These are phyloP conservation scores for Penicillium turbatum DNA, from an alignment of 495 filamentous ascomycete species.

Conservation along the genomic window DNA sequence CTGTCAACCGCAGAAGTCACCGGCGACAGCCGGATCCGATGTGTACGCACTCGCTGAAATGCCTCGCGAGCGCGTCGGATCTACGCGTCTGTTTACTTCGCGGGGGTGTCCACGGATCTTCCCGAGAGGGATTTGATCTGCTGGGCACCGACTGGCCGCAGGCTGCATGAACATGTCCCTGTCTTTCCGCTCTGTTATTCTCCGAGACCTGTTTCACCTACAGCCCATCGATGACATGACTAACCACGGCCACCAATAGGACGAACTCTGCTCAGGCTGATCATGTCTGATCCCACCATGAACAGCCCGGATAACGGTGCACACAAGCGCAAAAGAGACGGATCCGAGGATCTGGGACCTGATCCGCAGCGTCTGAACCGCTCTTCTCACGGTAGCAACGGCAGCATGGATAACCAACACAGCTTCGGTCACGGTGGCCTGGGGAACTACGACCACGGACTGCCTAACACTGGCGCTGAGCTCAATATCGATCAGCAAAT, in stretches of 20 bases:
- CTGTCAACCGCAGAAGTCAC: not conserved
- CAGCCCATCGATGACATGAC: slow-evolving; percentile 15
- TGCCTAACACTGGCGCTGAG: slow-evolving; percentile 35
- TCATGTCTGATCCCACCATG: slow-evolving; percentile 43
- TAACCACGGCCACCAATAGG: slow-evolving; percentile 12
- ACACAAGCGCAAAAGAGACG: slow-evolving; percentile 47
- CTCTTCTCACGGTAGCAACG: slow-evolving; percentile 45
- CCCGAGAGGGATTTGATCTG: slow-evolving; percentile 11
- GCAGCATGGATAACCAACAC: slow-evolving; percentile 41
- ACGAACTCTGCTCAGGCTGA: slow-evolving; percentile 11
- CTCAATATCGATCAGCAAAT: slow-evolving; percentile 49
- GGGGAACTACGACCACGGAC: slow-evolving; percentile 39
- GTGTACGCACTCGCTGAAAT: not conserved
- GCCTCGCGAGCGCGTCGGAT: slow-evolving; percentile 10
- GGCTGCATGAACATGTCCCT: slow-evolving; percentile 6
- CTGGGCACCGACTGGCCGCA: not conserved
- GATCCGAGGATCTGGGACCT: slow-evolving; percentile 40
- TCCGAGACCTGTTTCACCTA: slow-evolving; percentile 7
- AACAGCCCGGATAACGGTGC: slow-evolving; percentile 35
- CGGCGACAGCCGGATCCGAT: not conserved
- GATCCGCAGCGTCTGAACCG: slow-evolving; percentile 43
- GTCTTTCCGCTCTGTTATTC: slow-evolving; percentile 1
- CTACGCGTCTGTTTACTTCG: slow-evolving; percentile 21
- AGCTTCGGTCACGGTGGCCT: slow-evolving; percentile 40
- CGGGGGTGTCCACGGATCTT: slow-evolving; percentile 16